Conservation (phyloP, 2,329 filamentous ascomycete species). For the Pseudogymnoascus sp. region DNA sequence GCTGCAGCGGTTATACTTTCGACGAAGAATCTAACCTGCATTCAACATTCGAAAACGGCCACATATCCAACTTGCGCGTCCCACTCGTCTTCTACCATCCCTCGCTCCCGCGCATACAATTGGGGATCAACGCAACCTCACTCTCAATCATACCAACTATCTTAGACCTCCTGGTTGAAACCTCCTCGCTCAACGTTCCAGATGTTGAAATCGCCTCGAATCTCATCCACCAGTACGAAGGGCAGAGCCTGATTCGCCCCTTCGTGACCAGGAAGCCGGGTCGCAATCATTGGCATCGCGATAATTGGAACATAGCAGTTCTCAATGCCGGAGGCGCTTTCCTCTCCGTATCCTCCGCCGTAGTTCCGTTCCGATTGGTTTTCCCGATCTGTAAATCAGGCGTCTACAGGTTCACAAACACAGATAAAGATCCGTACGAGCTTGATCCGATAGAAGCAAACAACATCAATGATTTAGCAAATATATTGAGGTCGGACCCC, state of each 20-base stretch:
- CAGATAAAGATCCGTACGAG: constrained; percentile 31
- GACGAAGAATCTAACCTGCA: constrained; percentile 32
- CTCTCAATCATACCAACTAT: constrained; percentile 40
- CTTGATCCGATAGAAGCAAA: constrained; percentile 28
- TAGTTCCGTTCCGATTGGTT: constrained; percentile 21
- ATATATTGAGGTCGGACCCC: constrained; percentile 23
- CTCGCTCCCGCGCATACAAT: constrained; percentile 34
- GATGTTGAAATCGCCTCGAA: constrained; percentile 31
- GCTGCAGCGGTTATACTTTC: constrained; percentile 33
- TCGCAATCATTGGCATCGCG: constrained; percentile 15
- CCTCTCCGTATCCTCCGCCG: constrained; percentile 21
- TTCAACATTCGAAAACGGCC: constrained; percentile 37
- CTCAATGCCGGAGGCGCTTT: constrained; percentile 25
- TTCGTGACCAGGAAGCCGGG: constrained; percentile 30
- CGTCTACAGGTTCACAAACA: constrained; percentile 31
- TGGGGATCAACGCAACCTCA: constrained; percentile 34
- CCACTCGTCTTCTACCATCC: constrained; percentile 40
- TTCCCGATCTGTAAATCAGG: constrained; percentile 23
- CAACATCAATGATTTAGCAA: constrained; percentile 24
- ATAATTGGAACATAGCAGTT: constrained; percentile 22
- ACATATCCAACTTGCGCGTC: constrained; percentile 38
- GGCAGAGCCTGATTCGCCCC: constrained; percentile 39
- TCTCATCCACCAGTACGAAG: constrained; percentile 39
- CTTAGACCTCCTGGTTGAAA: constrained; percentile 37
- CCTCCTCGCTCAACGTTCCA: constrained; percentile 31